phyloP scores from a whole-genome alignment of 2,329 filamentous ascomycete species.

The Fusarium duplospermum region DNA sequence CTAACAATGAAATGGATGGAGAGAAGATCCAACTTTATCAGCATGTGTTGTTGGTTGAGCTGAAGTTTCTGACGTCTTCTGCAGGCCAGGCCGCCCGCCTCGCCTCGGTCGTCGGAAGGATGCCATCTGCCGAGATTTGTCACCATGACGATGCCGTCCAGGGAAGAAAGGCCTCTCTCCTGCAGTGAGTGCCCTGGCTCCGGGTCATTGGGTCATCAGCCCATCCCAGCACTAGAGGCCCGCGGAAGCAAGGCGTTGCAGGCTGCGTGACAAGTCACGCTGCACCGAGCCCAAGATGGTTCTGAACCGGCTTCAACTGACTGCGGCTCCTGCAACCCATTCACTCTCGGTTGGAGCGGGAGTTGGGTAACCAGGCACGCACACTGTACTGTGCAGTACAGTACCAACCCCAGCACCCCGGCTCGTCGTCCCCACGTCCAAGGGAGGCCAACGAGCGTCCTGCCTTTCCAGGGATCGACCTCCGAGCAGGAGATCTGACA shows the following conservation, averaged over 20 bases:
- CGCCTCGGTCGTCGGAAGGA: background rate
- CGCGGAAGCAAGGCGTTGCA: constrained; percentile 44
- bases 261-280: constrained; percentile 34
- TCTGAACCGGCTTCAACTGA: background rate
- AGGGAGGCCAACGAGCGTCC: constrained; percentile 15
- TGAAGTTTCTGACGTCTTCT: background rate
- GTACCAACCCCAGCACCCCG: background rate
- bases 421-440: constrained; percentile 4
- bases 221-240: constrained; percentile 16
- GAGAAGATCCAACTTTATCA: constrained; percentile 13
- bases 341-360: constrained; percentile 19
- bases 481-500: constrained; percentile 20
- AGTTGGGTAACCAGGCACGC: background rate
- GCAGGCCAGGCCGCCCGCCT: background rate
- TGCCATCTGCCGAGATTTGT: constrained; percentile 10
- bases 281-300: constrained; percentile 22
- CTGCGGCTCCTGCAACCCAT: background rate
- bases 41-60: background rate
- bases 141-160: constrained; percentile 22
- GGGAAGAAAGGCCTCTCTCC: background rate
- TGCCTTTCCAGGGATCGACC: constrained; percentile 28
- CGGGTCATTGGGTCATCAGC: constrained; percentile 31
- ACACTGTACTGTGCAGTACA: background rate
- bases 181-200: constrained; percentile 10
- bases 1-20: background rate